Evolutionary conservation across 176 grass and related monocot genomes (phyloP), one percentile per base, ranked within the genome.

Genomic region (Aegilops umbellulata): DNA sequence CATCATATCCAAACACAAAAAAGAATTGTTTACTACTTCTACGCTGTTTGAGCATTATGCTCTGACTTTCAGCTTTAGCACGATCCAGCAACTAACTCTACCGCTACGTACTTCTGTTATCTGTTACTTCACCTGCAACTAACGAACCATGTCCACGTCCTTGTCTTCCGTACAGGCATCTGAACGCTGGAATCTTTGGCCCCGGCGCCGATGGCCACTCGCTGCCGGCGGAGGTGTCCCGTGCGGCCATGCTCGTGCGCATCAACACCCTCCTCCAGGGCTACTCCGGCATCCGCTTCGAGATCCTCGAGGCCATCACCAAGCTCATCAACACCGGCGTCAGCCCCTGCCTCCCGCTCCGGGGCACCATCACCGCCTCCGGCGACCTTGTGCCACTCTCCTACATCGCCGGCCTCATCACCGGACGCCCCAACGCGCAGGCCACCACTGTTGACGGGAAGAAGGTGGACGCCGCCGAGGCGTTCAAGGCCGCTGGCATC

Each of bases 211-310:
- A 93, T 7, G 90, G 76, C 23, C 90, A 95, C 88, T 81, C 61
- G 47, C 89, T 95, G 83, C 94, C 94, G 74, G 46, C 94, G 20
- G 84, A 87, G 29, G 68, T 69, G 11, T 35, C 55, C 22, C 91
- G 94, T n/a, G 94, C 94, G 13, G 94, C 91, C 36, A 95, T 95
- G 94, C 72, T 95, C 6, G 94, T 95, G 53, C 91, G 94, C 25
- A 95, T 93, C 89, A 95, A 95, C 94, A 95, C 94, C 4, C 91
- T 95, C 20, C 83, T 95, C 42, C 94, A 95, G 87, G 94, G 94
- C 7, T 95, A 95, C 87, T 95, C 94, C 2, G 94, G 94, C 65
- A 95, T 95, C 91, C 76, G 94, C 11, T 95, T 90, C 65, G 94
- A 95, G 94, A 95, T 95, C 78, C 91, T 95, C 22, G 94, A 95